phyloP scores from a whole-genome alignment of 106 monocot species.

The Allium sativum region DNA sequence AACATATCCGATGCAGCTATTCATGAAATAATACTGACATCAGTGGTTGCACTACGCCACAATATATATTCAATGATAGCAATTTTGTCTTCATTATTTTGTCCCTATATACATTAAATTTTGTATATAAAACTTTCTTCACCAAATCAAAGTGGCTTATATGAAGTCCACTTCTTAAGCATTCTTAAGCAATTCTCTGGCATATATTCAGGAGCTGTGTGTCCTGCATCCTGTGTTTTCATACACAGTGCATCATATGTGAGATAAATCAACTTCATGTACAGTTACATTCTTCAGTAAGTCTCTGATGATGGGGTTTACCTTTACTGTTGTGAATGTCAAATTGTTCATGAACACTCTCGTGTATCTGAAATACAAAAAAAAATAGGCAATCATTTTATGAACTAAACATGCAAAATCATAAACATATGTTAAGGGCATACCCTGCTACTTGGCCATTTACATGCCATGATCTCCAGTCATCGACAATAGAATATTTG shows the following conservation, averaged over 20 bases:
- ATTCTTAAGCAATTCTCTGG: constrained; percentile 35
- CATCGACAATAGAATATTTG: constrained; percentile 21
- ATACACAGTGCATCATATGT: background rate
- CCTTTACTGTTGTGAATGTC: constrained; percentile 21
- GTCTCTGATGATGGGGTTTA: background rate
- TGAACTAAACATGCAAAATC: no score
- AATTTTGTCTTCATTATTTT: no score
- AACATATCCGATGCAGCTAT: no score
- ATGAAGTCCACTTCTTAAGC: constrained; percentile 43
- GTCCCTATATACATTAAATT: no score
- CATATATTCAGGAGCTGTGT: constrained; percentile 40
- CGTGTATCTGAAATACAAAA: constrained; percentile 11
- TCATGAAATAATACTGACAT: no score
- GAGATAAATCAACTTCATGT: background rate
- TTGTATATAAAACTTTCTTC: no score
- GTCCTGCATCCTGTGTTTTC: constrained; percentile 43
- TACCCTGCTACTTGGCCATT: constrained; percentile 19
- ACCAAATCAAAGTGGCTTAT: constrained; percentile 8
- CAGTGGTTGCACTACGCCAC: no score
- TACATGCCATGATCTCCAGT: constrained; percentile 40
- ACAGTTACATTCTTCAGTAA: background rate
- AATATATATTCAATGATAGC: no score
- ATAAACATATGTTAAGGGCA: background rate
- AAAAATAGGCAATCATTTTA: background rate
- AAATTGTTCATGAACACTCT: constrained; percentile 9